phyloP scores from a whole-genome alignment of 1,284 basidiomycete genomes.

The Anthracocystis panici-leucophaei region DNA sequence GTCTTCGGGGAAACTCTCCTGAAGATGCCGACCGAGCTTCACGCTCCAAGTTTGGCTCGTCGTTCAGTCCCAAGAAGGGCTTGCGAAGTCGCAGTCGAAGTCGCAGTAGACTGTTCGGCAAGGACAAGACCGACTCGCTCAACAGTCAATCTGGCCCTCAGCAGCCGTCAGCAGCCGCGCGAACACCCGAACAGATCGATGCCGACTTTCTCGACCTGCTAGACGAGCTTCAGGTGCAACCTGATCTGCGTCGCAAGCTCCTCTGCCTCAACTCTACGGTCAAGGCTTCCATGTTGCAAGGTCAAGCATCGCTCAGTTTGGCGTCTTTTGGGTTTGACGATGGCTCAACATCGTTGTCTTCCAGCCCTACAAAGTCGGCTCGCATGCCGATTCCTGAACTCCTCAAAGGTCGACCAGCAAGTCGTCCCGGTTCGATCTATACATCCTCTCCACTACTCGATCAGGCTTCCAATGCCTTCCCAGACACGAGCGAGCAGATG shows the following conservation, averaged over 20 bases:
- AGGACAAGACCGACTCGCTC: conserved; percentile 41
- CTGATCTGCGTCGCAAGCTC: conserved; percentile 80
- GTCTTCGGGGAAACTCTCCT: conserved; percentile 50
- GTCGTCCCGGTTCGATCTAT: conserved; percentile 27
- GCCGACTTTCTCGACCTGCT: conserved; percentile 55
- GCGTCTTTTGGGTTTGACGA: conserved; percentile 67
- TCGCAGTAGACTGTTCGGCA: conserved; percentile 43
- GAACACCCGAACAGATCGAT: conserved; percentile 53
- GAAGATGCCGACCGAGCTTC: conserved; percentile 21
- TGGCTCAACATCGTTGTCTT: conserved; percentile 5
- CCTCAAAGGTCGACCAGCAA: conserved; percentile 23
- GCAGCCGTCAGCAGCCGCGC: conserved; percentile 13
- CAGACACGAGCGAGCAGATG: conserved; percentile 35
- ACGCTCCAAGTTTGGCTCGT: conserved; percentile 29
- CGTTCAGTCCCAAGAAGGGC: conserved; percentile 44
- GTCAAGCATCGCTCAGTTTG: conserved; percentile 78
- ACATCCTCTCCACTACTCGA: conserved; percentile 22
- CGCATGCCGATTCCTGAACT: conserved; percentile 48
- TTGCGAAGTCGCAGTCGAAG: conserved; percentile 38
- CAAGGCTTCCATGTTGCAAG: conserved; percentile 89
- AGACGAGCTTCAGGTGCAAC: conserved; percentile 76
- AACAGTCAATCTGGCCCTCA: conserved; percentile 15
- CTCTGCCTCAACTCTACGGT: conserved; percentile 81
- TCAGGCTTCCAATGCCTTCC: background rate
- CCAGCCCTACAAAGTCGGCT: conserved; percentile 26